Conservation (phyloP, 2,329 filamentous ascomycete genomes). For the Emydomyces testavorans region DNA sequence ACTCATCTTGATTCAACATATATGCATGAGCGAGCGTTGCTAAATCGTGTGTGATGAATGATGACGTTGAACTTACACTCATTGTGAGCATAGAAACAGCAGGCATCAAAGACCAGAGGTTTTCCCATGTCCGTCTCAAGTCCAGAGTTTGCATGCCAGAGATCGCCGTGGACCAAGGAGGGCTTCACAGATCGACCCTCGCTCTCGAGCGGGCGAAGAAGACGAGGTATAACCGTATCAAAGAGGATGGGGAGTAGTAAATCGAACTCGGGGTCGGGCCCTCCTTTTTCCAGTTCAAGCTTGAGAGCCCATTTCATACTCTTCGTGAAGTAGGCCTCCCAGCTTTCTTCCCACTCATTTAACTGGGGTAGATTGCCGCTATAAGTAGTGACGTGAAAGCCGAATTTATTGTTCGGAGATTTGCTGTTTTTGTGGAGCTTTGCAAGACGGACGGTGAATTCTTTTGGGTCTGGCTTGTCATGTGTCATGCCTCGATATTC, state of each 20-base stretch:
- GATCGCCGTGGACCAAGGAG: slow-evolving; percentile 23
- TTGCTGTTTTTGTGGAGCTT: slow-evolving; percentile 20
- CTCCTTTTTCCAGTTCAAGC: slow-evolving; percentile 14
- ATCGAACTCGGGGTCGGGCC: slow-evolving; percentile 14
- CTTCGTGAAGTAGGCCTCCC: slow-evolving; percentile 21
- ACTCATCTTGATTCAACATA: too few relatives aligned
- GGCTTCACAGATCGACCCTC: slow-evolving; percentile 23
- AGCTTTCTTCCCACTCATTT: slow-evolving; percentile 25
- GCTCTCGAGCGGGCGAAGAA: slow-evolving; percentile 26
- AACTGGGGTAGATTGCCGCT: slow-evolving; percentile 22
- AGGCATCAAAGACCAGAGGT: slow-evolving; percentile 27
- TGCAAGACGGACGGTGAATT: slow-evolving; percentile 19
- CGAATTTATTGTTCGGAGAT: slow-evolving; percentile 27
- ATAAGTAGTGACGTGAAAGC: slow-evolving; percentile 27
- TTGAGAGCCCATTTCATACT: slow-evolving; percentile 13
- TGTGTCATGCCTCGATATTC: slow-evolving; percentile 23
- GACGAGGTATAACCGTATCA: slow-evolving; percentile 26
- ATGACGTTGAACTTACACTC: too few relatives aligned
- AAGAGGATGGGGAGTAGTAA: slow-evolving; percentile 14
- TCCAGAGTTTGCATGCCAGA: slow-evolving; percentile 31
- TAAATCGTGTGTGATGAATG: too few relatives aligned
- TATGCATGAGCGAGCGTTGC: too few relatives aligned
- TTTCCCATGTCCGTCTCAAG: slow-evolving; percentile 22
- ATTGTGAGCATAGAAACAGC: slow-evolving; percentile 30
- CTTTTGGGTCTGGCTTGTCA: slow-evolving; percentile 19